Percentiles rank a stretch among this genome's conserved stretches.
Evolutionary conservation across 2,329 filamentous ascomycete genomes (phyloP).

Genomic region (Fusarium pilosicola): DNA sequence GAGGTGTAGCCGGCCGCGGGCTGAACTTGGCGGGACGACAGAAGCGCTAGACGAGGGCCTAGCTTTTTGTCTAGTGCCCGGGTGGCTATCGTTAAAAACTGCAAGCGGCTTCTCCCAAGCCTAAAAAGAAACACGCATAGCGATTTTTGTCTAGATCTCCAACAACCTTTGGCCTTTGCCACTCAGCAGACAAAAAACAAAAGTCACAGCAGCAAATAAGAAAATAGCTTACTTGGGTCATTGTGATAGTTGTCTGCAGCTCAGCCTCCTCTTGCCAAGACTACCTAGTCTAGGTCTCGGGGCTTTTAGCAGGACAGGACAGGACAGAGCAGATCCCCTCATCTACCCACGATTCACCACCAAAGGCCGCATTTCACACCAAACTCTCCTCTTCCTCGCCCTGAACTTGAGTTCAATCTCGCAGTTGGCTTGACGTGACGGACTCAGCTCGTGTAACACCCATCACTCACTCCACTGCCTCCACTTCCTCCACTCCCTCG

Average conservation of each 20-base stretch:
- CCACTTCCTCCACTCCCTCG: conserved; percentile 32
- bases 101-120: conserved; percentile 35
- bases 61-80: conserved; percentile 21
- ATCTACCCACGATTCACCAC: conserved; percentile 9
- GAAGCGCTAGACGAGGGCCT: conserved; percentile 25
- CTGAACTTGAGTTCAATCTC: conserved; percentile 2
- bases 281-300: conserved; percentile 10
- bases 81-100: conserved; percentile 38
- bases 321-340: conserved; percentile 11
- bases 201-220: conserved; percentile 8
- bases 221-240: conserved; percentile 3
- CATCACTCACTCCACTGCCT: conserved; percentile 25
- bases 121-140: conserved; percentile 38
- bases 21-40: conserved; percentile 31
- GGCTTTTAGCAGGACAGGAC: conserved; percentile 20
- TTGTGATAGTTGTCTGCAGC: conserved; percentile 23
- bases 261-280: conserved; percentile 35
- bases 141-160: conserved; percentile 24
- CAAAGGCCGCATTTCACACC: conserved; percentile 28
- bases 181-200: conserved; percentile 25
- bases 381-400: conserved; percentile 26
- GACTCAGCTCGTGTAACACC: conserved; percentile 37
- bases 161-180: conserved; percentile 25
- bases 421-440: conserved; percentile 17
- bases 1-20: conserved; percentile 16